Evolutionary conservation across 116 monocot genomes (phyloP).

Genomic region (Phalaenopsis hybrid): DNA sequence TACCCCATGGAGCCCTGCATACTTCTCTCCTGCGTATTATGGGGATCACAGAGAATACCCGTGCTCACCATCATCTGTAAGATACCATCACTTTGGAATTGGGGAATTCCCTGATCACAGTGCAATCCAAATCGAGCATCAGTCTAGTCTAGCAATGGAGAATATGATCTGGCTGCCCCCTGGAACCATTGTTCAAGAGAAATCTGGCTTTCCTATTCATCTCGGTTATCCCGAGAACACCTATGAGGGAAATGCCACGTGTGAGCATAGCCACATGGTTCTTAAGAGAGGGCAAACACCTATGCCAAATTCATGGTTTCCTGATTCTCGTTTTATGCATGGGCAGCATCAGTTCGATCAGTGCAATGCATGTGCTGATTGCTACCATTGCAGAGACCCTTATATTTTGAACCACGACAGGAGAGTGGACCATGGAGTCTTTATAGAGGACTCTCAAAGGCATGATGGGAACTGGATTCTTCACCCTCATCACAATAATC

Average conservation of each 20-base stretch:
- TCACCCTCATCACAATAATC: conserved; percentile 36
- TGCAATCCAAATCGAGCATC: conserved; percentile 10
- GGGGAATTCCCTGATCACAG: conserved; percentile 38
- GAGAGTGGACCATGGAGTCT: conserved; percentile 28
- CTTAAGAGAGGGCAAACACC: conserved; percentile 41
- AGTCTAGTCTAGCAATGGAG: conserved; percentile 23
- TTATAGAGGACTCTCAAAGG: conserved; percentile 42
- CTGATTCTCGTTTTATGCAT: conserved; percentile 42
- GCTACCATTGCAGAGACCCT: conserved; percentile 35
- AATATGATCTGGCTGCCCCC: conserved; percentile 51
- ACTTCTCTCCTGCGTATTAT: conserved; percentile 47
- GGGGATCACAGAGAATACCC: conserved; percentile 34
- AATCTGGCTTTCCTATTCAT: conserved; percentile 65
- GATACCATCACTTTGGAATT: conserved; percentile 23
- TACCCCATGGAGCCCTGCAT: conserved; percentile 55
- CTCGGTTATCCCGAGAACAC: conserved; percentile 34
- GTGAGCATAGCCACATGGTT: conserved; percentile 60
- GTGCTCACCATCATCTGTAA: conserved; percentile 39
- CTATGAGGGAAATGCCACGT: conserved; percentile 26
- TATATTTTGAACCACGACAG: conserved; percentile 38
- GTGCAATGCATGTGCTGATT: conserved; percentile 40
- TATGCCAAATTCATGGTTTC: conserved; percentile 25
- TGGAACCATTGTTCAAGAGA: conserved; percentile 43
- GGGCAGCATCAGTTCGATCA: conserved; percentile 23
- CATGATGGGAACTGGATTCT: conserved; percentile 43